Conservation (phyloP, 2,329 filamentous ascomycete genomes). For the Calonectria henricotiae region DNA sequence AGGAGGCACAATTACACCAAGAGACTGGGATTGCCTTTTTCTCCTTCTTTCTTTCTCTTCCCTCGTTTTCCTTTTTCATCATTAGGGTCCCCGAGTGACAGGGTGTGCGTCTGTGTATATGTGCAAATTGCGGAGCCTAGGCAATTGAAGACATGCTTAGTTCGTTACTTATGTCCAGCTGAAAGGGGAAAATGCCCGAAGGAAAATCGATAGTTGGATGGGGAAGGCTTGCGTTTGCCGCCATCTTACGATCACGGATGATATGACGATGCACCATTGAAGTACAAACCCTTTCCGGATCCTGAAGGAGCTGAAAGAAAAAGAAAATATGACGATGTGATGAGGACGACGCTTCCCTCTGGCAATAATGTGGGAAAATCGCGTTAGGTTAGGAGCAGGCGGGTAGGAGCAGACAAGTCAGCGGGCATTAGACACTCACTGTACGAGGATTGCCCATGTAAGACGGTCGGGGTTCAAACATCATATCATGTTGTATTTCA, state of each 20-base stretch:
- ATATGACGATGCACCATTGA: slow-evolving; percentile 1
- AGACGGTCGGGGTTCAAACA: neutral
- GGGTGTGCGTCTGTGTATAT: neutral
- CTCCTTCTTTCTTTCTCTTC: neutral
- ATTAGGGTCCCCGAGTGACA: neutral
- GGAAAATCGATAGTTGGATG: slow-evolving; percentile 30
- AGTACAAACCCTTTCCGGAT: neutral
- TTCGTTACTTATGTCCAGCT: slow-evolving; percentile 10
- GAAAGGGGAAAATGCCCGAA: slow-evolving; percentile 23
- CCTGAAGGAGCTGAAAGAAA: neutral
- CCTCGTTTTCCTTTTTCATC: neutral
- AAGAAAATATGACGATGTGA: neutral
- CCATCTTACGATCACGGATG: slow-evolving; percentile 28
- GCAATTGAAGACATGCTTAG: slow-evolving; percentile 1
- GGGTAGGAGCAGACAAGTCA: slow-evolving; percentile 1
- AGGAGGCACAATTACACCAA: neutral
- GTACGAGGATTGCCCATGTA: slow-evolving; percentile 3
- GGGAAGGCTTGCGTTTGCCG: neutral
- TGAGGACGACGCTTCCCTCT: neutral
- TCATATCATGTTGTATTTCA: slow-evolving; percentile 11
- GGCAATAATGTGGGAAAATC: neutral
- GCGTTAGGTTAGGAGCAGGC: slow-evolving; percentile 3
- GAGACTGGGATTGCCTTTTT: neutral
- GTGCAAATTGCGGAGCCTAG: neutral
- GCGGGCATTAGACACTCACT: neutral